A percentile compares a stretch with the other conserved stretches of the same genome.
phyloP scores from a whole-genome alignment of 2,329 filamentous ascomycete species.

The Penicillium sp. region DNA sequence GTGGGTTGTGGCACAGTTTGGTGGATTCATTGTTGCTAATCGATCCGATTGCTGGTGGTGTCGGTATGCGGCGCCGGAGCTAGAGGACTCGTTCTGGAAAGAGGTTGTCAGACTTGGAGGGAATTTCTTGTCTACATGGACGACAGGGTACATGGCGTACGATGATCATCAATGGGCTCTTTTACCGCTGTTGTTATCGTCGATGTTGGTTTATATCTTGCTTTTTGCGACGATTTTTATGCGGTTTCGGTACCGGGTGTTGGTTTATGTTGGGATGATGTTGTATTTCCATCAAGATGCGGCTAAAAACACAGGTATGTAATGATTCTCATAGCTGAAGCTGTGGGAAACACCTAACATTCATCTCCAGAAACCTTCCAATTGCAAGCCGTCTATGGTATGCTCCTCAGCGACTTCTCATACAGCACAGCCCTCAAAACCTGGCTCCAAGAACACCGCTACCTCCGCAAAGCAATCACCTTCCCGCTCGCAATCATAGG shows the following conservation, averaged over 20 bases:
- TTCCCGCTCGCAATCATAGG: constrained; percentile 44
- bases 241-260: constrained; percentile 49
- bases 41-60: constrained; percentile 54
- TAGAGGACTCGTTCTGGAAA: constrained; percentile 44
- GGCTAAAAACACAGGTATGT: constrained; percentile 47
- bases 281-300: constrained; percentile 52
- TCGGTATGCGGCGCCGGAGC: constrained; percentile 49
- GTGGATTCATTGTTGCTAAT: constrained; percentile 50
- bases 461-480: constrained; percentile 39
- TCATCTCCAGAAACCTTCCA: constrained; percentile 52
- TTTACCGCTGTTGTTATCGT: constrained; percentile 50
- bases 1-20: constrained; percentile 51
- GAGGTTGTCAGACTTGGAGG: constrained; percentile 48
- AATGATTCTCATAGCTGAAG: neutral
- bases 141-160: constrained; percentile 51
- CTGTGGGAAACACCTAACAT: neutral
- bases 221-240: constrained; percentile 47
- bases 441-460: constrained; percentile 45
- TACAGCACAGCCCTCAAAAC: constrained; percentile 48
- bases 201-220: constrained; percentile 53
- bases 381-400: constrained; percentile 53
- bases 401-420: constrained; percentile 53
- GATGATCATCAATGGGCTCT: constrained; percentile 59
- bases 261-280: constrained; percentile 48
- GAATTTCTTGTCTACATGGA: constrained; percentile 52